Conservation (phyloP, 139 green algal genomes). For the Micromonas commoda region DNA sequence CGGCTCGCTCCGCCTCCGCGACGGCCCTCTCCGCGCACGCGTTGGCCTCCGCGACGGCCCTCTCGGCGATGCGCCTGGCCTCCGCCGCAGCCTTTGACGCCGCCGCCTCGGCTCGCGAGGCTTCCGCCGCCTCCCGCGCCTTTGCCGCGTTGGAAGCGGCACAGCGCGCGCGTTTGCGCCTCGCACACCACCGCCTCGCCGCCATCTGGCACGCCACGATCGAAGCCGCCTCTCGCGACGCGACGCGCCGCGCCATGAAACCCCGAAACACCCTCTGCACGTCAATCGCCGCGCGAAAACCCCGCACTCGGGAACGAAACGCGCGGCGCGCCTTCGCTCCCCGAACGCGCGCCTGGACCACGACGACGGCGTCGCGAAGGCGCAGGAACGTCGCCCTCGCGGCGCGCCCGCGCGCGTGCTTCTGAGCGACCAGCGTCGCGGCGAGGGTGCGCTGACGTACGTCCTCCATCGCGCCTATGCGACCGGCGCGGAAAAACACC, state of each 20-base stretch:
- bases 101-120: not conserved
- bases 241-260: not conserved
- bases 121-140: not conserved
- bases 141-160: not conserved
- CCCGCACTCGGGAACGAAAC: not conserved
- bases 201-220: constrained; percentile 9
- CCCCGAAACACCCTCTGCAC: constrained; percentile 7
- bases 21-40: not conserved
- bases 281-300: not conserved
- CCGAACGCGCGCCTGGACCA: not conserved
- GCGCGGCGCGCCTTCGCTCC: not conserved
- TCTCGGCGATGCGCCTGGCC: no score
- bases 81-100: not conserved
- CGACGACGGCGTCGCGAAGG: constrained; percentile 7
- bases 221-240: not conserved
- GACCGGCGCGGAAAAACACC: constrained; percentile 75
- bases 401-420: not conserved
- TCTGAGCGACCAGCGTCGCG: constrained; percentile 6
- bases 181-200: not conserved
- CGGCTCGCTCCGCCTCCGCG: constrained; percentile 3
- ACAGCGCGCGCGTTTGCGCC: constrained; percentile 1
- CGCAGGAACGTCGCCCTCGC: not conserved
- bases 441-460: constrained; percentile 1
- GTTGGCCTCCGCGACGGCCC: not conserved
- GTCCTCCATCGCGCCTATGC: constrained; percentile 65